Evolutionary conservation across 192 early-diverging fungal genomes (phyloP).

Genomic region (Spizellomyces punctatus): DNA sequence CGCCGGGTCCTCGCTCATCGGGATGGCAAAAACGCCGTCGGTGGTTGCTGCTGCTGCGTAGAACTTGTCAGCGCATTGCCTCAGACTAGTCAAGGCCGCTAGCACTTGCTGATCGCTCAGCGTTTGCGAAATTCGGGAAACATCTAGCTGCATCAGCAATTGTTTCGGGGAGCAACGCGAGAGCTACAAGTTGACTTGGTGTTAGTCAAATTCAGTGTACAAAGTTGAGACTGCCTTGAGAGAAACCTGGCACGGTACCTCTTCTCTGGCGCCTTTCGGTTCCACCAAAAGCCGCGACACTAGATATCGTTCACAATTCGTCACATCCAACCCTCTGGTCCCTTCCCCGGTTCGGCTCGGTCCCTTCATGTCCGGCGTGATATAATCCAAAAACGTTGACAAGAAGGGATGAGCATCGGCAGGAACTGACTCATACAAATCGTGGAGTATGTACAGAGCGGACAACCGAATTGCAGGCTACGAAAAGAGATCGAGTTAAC

Average conservation of each 20-base stretch:
- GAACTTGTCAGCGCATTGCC: no score
- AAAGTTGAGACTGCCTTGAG: no score
- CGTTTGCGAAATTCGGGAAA: not conserved
- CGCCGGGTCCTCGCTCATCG: not conserved
- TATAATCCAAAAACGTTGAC: conserved; percentile 16
- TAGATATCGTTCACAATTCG: not conserved
- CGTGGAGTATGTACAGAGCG: conserved; percentile 25
- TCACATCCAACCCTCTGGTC: not conserved
- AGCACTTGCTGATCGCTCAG: not conserved
- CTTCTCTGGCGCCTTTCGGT: not conserved
- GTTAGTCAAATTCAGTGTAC: no score
- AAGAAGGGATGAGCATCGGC: conserved; percentile 19
- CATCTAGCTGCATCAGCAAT: not conserved
- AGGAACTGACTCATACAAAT: not conserved
- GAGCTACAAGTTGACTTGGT: not conserved
- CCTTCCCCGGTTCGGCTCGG: not conserved
- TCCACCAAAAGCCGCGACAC: not conserved
- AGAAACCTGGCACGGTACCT: no score
- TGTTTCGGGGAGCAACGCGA: not conserved
- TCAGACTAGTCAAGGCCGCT: not conserved
- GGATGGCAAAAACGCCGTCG: not conserved
- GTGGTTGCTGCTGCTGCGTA: not conserved
- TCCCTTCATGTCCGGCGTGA: conserved; percentile 1
- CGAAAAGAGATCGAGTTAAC: not conserved
- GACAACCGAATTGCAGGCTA: conserved; percentile 2